Evolutionary conservation across 2,329 filamentous ascomycete species (phyloP).

Genomic region (Colletotrichum camelliae): DNA sequence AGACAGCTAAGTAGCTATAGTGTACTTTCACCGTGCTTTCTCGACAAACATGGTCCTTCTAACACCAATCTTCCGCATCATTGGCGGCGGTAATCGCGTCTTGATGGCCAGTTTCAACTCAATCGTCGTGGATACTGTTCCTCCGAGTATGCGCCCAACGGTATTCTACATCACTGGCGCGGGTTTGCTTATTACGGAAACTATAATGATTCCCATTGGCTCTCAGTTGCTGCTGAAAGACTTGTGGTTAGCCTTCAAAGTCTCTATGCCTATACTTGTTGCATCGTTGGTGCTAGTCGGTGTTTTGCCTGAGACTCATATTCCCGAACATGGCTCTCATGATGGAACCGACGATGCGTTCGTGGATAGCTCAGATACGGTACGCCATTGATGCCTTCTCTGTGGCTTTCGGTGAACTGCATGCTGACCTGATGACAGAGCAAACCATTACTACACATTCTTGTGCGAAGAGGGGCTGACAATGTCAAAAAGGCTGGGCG

Average conservation of each 20-base stretch:
- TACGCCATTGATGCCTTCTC: neutral
- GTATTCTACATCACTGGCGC: neutral
- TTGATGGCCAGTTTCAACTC: neutral
- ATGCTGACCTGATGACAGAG: neutral
- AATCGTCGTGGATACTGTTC: neutral
- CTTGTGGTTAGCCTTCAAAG: neutral
- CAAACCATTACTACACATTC: neutral
- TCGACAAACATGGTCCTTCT: neutral
- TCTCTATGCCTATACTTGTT: neutral
- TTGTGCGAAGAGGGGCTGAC: neutral
- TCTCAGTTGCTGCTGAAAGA: neutral
- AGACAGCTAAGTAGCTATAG: neutral
- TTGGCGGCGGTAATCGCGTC: neutral
- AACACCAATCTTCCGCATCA: neutral
- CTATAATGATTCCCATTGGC: neutral
- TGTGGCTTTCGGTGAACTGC: fast-evolving
- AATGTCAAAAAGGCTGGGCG: neutral
- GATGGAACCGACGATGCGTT: neutral
- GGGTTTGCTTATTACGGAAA: neutral
- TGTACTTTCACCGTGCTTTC: neutral
- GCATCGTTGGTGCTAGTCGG: neutral
- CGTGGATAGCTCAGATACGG: neutral
- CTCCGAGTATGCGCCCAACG: neutral
- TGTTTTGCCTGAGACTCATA: neutral
- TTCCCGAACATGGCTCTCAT: neutral